Conservation (phyloP, 345 rosid species). For the Pistacia atlantica region DNA sequence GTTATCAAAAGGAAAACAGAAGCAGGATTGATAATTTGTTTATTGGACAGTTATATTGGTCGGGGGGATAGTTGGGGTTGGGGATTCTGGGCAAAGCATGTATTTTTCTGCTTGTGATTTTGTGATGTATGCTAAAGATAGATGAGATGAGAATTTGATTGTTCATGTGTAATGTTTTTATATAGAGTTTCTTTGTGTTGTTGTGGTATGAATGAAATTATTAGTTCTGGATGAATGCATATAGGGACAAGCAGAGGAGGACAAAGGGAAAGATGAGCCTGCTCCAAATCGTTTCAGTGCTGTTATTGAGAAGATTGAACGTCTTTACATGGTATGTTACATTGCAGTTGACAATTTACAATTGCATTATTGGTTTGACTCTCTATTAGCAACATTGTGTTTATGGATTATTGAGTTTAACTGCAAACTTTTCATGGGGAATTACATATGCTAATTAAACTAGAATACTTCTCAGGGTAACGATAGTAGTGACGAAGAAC, state of each 20-base stretch:
- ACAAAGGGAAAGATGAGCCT: constrained; percentile 57
- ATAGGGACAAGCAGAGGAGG: constrained; percentile 55
- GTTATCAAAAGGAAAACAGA: neutral
- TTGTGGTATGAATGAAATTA: constrained; percentile 10
- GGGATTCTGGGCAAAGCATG: neutral
- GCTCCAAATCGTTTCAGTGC: constrained; percentile 77
- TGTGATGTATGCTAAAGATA: neutral
- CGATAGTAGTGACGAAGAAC: constrained; percentile 92
- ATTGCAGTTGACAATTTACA: neutral
- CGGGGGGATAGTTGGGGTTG: neutral
- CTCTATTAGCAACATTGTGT: neutral
- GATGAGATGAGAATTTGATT: neutral
- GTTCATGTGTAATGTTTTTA: neutral
- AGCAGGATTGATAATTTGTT: neutral
- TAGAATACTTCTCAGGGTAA: constrained; percentile 61
- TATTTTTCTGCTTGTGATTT: neutral
- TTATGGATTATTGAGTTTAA: neutral
- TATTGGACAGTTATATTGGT: neutral
- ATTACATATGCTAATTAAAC: constrained; percentile 21
- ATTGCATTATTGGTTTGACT: neutral
- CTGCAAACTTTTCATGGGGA: neutral
- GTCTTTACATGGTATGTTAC: constrained; percentile 76
- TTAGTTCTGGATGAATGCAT: constrained; percentile 24
- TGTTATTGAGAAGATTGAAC: constrained; percentile 95
- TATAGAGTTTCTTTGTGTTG: neutral